Percentiles rank a stretch among this genome's conserved stretches.
These are phyloP conservation scores for Circinella umbellata DNA, from an alignment of 371 early-diverging fungal species.

Conservation along the genomic window DNA sequence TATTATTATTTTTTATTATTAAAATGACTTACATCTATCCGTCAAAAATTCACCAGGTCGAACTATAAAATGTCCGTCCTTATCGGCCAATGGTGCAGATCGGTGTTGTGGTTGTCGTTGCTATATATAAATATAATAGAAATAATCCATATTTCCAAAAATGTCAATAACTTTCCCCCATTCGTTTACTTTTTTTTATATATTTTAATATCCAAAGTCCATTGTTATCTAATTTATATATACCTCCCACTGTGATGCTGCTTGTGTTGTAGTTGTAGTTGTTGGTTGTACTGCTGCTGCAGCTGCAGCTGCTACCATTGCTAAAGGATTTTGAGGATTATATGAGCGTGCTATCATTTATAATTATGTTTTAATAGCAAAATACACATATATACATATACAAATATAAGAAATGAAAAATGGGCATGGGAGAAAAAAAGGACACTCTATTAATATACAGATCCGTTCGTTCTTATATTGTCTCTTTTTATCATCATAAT, in stretches of 20 bases:
- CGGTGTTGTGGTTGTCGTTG: conserved; percentile 8
- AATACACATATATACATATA: too few relatives aligned
- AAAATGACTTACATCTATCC: conserved; percentile 62
- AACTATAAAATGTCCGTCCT: conserved; percentile 93
- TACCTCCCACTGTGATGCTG: conserved; percentile 12
- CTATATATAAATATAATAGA: neutral
- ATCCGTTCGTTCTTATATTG: too few relatives aligned
- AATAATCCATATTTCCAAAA: neutral
- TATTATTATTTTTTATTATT: too few relatives aligned
- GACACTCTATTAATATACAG: too few relatives aligned
- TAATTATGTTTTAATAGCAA: too few relatives aligned
- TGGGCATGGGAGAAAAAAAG: too few relatives aligned
- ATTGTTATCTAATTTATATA: neutral
- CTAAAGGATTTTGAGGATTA: conserved; percentile 1
- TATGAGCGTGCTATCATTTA: neutral
- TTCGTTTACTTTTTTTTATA: neutral
- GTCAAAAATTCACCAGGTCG: conserved; percentile 76
- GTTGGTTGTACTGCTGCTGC: neutral
- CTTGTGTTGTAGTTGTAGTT: neutral
- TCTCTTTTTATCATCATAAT: too few relatives aligned
- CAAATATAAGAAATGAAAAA: too few relatives aligned
- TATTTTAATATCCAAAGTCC: neutral
- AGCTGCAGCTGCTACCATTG: conserved; percentile 10
- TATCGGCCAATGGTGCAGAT: conserved; percentile 75
- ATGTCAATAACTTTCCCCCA: neutral